Percentiles rank a stretch among this genome's conserved stretches.
Conservation (phyloP, 495 filamentous ascomycete genomes). For the Chaetomidium leptoderma region DNA sequence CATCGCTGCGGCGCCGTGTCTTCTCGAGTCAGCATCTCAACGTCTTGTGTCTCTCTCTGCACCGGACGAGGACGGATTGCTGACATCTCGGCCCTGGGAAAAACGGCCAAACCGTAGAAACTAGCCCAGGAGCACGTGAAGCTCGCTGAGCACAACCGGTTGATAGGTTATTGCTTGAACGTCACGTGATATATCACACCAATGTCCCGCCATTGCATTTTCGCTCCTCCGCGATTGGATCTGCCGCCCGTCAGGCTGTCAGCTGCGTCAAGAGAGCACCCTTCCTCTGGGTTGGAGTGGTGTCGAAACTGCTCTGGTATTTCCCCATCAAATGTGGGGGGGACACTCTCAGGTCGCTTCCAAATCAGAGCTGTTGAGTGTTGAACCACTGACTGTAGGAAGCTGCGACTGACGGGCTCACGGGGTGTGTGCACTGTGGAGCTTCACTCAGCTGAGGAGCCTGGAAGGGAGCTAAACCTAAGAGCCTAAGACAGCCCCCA, state of each 20-base stretch:
- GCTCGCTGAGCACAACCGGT: too few relatives aligned
- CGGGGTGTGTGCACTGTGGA: not conserved
- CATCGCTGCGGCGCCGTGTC: not conserved
- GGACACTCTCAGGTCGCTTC: not conserved
- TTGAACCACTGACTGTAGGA: not conserved
- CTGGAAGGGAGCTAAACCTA: too few relatives aligned
- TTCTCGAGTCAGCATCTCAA: too few relatives aligned
- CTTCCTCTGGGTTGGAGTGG: not conserved
- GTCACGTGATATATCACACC: too few relatives aligned
- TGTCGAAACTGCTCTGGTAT: not conserved
- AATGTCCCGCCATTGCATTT: conserved; percentile 8
- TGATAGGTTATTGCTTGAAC: too few relatives aligned
- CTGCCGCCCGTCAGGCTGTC: not conserved
- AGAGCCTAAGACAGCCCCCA: too few relatives aligned
- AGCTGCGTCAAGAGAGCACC: not conserved
- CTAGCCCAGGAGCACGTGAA: not conserved
- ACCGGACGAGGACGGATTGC: too few relatives aligned
- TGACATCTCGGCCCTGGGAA: not conserved
- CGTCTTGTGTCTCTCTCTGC: too few relatives aligned
- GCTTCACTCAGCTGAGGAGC: conserved; percentile 6
- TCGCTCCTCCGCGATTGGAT: conserved; percentile 1
- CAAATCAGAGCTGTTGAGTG: not conserved
- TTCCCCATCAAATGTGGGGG: conserved; percentile 19
- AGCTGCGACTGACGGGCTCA: not conserved
- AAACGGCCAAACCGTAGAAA: too few relatives aligned